Base-by-base conservation (phyloP, 352 stramenopile species). In the Phytopythium mirpurense region DNA sequence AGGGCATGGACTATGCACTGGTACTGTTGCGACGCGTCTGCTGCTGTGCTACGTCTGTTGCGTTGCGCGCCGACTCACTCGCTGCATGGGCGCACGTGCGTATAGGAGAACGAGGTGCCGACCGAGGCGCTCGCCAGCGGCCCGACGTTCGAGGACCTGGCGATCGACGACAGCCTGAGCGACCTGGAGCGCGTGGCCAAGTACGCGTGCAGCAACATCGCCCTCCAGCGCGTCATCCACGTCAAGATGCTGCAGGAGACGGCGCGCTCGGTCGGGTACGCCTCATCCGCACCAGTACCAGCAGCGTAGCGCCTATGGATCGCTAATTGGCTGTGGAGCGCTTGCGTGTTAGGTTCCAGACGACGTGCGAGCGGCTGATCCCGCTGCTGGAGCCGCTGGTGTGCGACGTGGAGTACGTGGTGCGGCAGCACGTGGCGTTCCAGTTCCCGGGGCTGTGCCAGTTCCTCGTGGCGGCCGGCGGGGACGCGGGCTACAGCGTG, bases 141-240 rank as follows among this genome's bases (percentile, higher is more conserved):
- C 27, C 88, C 91, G 21, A 98, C 92, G n/a, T 99, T 99, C 68
- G 95, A 99, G 73, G 96, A 99, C 72, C 76, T 99, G 38, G 97
- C 96, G 7, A 98, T 99, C 62, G 96, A 99, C 76, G 96, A 99
- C 72, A 97, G 96, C 41, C 72, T 99, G 26, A 96, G 83, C 56
- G 80, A 98, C 54, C 67, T 98, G 32, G 83, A 98, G 58, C 85
- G 96, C 35, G 83, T 99, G 24, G 90, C 95, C 48, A 92, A 96
- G 57, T 99, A 99, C 69, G 86, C 88, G 50, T 95, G 84, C 68
- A 97, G 87, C 63, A 92, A 86, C 62, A 98, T 99, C 65, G 95
- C 96, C 10, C 63, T 99, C 36, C 96, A 99, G 72, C 84, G 96
- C 52, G 83, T 99, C 9, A 97, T 99, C 45, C 96, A 99, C 70